These are phyloP conservation scores for Sugiyamaella marilandica DNA, from an alignment of 805 yeast species.

Conservation along the genomic window DNA sequence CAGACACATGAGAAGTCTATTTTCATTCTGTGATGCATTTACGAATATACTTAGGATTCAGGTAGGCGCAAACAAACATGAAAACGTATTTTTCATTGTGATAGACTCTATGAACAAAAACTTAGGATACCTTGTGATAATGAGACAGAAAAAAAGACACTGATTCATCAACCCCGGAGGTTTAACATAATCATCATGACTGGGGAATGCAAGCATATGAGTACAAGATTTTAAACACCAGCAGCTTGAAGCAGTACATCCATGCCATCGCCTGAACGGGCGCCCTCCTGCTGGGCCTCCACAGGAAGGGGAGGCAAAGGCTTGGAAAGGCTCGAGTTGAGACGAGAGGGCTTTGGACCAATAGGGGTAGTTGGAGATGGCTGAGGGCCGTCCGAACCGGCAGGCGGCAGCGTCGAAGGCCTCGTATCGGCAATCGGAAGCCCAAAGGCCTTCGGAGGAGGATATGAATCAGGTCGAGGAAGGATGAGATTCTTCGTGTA, in stretches of 20 bases:
- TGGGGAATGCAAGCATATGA: slow-evolving; percentile 3
- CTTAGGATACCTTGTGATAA: neutral
- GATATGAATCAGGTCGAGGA: slow-evolving; percentile 29
- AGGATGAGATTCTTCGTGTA: slow-evolving; percentile 28
- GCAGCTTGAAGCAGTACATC: slow-evolving; percentile 29
- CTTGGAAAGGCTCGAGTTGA: slow-evolving; percentile 17
- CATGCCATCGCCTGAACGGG: slow-evolving; percentile 22
- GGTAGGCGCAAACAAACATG: neutral
- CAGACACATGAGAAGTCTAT: no score
- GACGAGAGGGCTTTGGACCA: slow-evolving; percentile 2
- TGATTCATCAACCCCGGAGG: neutral
- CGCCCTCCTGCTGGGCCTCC: slow-evolving; percentile 19
- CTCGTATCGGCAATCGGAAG: slow-evolving; percentile 27
- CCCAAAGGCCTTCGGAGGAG: slow-evolving; percentile 22
- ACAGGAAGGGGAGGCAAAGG: slow-evolving; percentile 27
- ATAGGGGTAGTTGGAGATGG: slow-evolving; percentile 8
- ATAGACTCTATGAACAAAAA: neutral
- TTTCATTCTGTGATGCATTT: no score
- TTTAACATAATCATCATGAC: neutral
- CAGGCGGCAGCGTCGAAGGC: slow-evolving; percentile 22
- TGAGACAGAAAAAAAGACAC: neutral
- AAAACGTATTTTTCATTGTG: neutral
- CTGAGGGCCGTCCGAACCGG: slow-evolving; percentile 16
- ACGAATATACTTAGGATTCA: no score
- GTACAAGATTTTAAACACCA: slow-evolving; percentile 17